A percentile compares a stretch with the other conserved stretches of the same genome.
Conservation (phyloP, 306 rosid species). For the Aeschynomene evenia region DNA sequence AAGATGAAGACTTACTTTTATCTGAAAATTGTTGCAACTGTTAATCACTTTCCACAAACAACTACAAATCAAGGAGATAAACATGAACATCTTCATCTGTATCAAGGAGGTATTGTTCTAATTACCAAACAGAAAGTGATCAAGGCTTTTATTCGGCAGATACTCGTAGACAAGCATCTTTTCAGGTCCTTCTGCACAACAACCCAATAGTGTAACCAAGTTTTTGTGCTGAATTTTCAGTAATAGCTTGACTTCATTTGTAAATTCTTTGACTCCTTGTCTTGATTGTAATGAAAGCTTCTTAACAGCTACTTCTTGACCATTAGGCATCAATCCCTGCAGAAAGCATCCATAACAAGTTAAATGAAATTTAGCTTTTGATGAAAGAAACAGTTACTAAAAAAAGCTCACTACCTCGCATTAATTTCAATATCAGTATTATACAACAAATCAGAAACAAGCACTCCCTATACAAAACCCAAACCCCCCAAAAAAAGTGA, state of each 20-base stretch:
- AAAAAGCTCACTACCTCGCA: too few relatives aligned
- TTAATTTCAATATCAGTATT: neutral
- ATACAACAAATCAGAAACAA: neutral
- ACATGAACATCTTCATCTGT: neutral
- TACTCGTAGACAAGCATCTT: slow-evolving; percentile 95
- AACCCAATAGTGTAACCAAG: slow-evolving; percentile 70
- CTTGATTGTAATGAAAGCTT: slow-evolving; percentile 73
- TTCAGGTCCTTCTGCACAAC: slow-evolving; percentile 90
- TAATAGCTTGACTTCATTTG: slow-evolving; percentile 75
- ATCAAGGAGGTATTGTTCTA: neutral
- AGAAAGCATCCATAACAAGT: slow-evolving; percentile 21
- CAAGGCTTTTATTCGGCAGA: slow-evolving; percentile 85
- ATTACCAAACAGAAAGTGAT: slow-evolving; percentile 73
- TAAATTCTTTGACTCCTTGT: slow-evolving; percentile 80
- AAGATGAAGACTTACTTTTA: slow-evolving; percentile 50
- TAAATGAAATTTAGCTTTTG: neutral
- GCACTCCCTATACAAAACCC: neutral
- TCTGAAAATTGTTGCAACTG: slow-evolving; percentile 46
- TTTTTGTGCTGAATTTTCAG: slow-evolving; percentile 81
- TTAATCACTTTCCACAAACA: slow-evolving; percentile 21
- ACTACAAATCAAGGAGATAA: neutral
- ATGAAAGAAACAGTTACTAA: too few relatives aligned
- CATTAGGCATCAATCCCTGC: slow-evolving; percentile 90
- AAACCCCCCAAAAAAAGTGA: neutral
- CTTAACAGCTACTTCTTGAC: slow-evolving; percentile 88